Evolutionary conservation across 1,284 basidiomycete genomes (phyloP).

Genomic region (Cryptococcus floricola): DNA sequence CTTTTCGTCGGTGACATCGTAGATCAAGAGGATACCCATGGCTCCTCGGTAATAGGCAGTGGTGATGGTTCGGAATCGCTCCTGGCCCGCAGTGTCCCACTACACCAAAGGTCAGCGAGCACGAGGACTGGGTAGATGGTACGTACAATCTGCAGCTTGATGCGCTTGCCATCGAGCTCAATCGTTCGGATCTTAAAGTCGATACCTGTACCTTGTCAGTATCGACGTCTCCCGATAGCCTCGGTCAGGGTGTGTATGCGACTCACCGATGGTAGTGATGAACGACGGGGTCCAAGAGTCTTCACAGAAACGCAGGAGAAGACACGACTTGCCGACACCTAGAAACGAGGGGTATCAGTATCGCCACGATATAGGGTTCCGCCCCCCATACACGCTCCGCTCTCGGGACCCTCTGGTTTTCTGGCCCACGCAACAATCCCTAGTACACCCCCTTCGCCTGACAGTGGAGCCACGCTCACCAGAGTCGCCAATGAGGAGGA

Average conservation of each 20-base stretch:
- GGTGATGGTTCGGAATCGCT: conserved; percentile 98
- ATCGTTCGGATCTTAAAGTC: conserved; percentile 78
- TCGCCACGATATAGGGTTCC: background rate
- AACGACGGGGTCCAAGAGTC: conserved; percentile 99
- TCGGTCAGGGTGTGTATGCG: too few relatives aligned
- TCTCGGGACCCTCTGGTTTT: background rate
- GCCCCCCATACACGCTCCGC: background rate
- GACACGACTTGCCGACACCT: conserved; percentile 98
- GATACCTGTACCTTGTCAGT: conserved; percentile 20
- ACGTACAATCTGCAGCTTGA: conserved; percentile 98
- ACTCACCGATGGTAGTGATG: conserved; percentile 87
- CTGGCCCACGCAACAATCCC: too few relatives aligned
- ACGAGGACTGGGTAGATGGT: background rate
- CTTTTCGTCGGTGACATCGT: conserved; percentile 97
- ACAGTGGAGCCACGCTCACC: conserved; percentile 54
- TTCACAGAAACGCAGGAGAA: conserved; percentile 97
- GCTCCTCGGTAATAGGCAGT: conserved; percentile 99
- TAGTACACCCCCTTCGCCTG: too few relatives aligned
- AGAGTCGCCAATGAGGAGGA: conserved; percentile 94
- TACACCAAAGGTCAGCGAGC: conserved; percentile 37
- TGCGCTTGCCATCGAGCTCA: conserved; percentile 98
- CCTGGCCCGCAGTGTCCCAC: conserved; percentile 97
- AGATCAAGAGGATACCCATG: conserved; percentile 98
- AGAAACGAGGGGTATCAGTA: background rate
- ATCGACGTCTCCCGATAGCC: background rate